These are phyloP conservation scores for Cladosporium sp. DNA, from an alignment of 2,329 filamentous ascomycete genomes.

Conservation along the genomic window DNA sequence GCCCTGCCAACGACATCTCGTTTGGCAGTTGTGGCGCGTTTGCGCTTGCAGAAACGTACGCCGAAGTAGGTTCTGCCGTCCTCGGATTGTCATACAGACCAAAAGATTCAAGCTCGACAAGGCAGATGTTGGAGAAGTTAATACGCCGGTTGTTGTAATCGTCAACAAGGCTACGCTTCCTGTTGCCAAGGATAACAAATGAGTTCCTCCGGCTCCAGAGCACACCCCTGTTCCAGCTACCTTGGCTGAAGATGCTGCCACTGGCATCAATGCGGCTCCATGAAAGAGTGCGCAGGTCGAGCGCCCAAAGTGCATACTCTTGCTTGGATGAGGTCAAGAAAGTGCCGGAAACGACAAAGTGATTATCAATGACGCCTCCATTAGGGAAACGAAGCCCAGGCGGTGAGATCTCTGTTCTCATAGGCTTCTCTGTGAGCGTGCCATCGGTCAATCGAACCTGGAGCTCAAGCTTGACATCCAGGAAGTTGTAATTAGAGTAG, in stretches of 20 bases:
- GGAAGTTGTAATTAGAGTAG: conserved; percentile 98
- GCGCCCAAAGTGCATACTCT: conserved; percentile 93
- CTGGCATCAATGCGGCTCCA: conserved; percentile 97
- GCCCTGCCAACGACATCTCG: conserved; percentile 63
- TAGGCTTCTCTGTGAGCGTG: conserved; percentile 75
- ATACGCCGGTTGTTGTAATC: conserved; percentile 98
- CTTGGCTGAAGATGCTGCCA: conserved; percentile 88
- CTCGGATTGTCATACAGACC: conserved; percentile 95
- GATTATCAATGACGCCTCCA: conserved; percentile 88
- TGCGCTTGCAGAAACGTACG: conserved; percentile 78
- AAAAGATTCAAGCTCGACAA: conserved; percentile 96
- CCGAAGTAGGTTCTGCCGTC: conserved; percentile 69
- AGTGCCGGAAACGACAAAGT: conserved; percentile 95
- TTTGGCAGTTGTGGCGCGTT: conserved; percentile 34
- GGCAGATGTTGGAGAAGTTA: conserved; percentile 94
- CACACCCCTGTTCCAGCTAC: conserved; percentile 95
- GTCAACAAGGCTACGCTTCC: conserved; percentile 88
- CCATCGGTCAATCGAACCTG: conserved; percentile 85
- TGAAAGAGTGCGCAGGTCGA: conserved; percentile 80
- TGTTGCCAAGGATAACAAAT: conserved; percentile 91
- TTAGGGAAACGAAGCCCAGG: conserved; percentile 94
- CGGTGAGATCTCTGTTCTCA: conserved; percentile 81
- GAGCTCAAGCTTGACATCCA: conserved; percentile 93
- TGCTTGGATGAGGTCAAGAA: conserved; percentile 97
- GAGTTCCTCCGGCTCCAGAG: conserved; percentile 90